phyloP scores from a whole-genome alignment of 305 asterid species.

The Stenogyne calaminthoides region DNA sequence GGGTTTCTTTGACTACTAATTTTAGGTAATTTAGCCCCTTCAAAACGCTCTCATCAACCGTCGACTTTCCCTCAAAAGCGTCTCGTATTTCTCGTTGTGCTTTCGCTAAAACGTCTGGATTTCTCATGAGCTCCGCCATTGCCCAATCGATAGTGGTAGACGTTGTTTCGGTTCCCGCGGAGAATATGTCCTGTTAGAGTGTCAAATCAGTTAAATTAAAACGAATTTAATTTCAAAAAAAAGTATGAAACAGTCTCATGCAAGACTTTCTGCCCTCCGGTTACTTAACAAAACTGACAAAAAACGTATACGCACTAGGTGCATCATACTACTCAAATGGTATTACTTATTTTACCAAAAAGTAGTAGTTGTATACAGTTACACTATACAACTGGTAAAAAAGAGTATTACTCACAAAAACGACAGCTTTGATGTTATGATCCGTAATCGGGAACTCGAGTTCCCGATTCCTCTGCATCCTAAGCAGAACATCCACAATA shows the following conservation, averaged over 20 bases:
- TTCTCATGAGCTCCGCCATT: conserved; percentile 38
- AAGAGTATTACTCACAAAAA: conserved; percentile 26
- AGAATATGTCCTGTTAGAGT: conserved; percentile 29
- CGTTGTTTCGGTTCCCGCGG: conserved; percentile 35
- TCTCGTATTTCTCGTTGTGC: conserved; percentile 25
- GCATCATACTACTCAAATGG: too few relatives aligned
- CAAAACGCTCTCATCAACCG: conserved; percentile 17
- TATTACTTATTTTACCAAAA: too few relatives aligned
- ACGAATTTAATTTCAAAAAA: too few relatives aligned
- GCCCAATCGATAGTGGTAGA: conserved; percentile 26
- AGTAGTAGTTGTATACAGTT: too few relatives aligned
- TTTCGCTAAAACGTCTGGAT: conserved; percentile 29
- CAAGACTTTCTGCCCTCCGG: too few relatives aligned
- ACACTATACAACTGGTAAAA: too few relatives aligned
- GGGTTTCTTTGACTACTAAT: conserved; percentile 33
- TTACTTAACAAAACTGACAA: too few relatives aligned
- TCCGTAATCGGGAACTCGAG: conserved; percentile 21
- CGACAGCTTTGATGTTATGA: conserved; percentile 31
- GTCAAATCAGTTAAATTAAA: background rate
- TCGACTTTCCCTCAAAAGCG: conserved; percentile 18
- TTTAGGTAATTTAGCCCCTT: conserved; percentile 25
- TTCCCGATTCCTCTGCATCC: conserved; percentile 26
- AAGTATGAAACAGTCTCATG: too few relatives aligned
- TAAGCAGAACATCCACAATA: conserved; percentile 28
- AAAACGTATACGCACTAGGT: too few relatives aligned